Conservation (phyloP, 1,284 basidiomycete species). For the Heterobasidion occidentale region DNA sequence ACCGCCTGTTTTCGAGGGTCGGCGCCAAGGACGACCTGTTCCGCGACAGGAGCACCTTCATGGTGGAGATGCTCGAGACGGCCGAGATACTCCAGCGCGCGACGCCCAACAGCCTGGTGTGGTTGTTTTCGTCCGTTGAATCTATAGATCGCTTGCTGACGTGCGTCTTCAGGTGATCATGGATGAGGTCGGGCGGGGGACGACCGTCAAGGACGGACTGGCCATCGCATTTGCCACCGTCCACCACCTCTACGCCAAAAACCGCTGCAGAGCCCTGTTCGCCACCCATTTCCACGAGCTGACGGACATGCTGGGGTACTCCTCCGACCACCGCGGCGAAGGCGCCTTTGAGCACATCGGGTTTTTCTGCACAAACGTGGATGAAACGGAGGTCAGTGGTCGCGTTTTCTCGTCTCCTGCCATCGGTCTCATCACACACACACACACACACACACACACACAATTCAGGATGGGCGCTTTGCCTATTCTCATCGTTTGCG, state of each 20-base stretch:
- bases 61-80: conserved; percentile 88
- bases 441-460: too few relatives aligned
- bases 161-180: conserved; percentile 72
- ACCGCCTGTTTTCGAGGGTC: conserved; percentile 89
- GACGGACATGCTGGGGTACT: conserved; percentile 73
- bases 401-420: conserved; percentile 3
- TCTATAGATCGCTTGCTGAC: background rate
- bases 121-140: conserved; percentile 15
- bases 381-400: conserved; percentile 52
- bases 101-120: conserved; percentile 72
- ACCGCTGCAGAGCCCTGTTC: conserved; percentile 80
- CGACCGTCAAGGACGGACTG: conserved; percentile 88
- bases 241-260: conserved; percentile 72
- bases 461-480: conserved; percentile 58
- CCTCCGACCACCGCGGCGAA: conserved; percentile 27
- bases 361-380: conserved; percentile 87
- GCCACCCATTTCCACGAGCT: conserved; percentile 98
- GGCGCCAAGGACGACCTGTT: conserved; percentile 95
- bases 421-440: conserved; percentile 1
- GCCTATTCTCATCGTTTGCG: conserved; percentile 78
- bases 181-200: conserved; percentile 96
- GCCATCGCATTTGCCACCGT: conserved; percentile 91
- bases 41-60: conserved; percentile 89
- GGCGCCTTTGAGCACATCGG: conserved; percentile 53
- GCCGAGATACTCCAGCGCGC: conserved; percentile 78